These are phyloP conservation scores for Clonostachys chloroleuca DNA, from an alignment of 2,329 filamentous ascomycete genomes.

Conservation along the genomic window DNA sequence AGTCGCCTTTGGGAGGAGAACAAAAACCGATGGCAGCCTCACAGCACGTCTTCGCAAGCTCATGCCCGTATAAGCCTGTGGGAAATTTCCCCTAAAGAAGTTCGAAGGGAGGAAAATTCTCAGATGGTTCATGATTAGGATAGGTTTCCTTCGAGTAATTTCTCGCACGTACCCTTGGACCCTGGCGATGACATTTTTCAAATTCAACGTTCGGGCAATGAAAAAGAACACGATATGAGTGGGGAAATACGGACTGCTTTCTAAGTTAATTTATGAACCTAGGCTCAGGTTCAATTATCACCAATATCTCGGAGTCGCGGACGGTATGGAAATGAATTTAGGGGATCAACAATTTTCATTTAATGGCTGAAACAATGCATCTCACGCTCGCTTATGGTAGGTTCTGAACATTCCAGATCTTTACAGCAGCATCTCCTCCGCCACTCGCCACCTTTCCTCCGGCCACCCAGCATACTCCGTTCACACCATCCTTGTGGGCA, in stretches of 20 bases:
- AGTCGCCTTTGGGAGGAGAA: slow-evolving; percentile 27
- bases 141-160: background rate
- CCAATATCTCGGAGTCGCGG: too few relatives aligned
- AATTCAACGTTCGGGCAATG: too few relatives aligned
- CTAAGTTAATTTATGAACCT: too few relatives aligned
- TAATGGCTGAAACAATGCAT: background rate
- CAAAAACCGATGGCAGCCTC: slow-evolving; percentile 24
- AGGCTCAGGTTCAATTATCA: too few relatives aligned
- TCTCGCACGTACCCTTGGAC: background rate
- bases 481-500: slow-evolving; percentile 94
- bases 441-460: slow-evolving; percentile 69
- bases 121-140: slow-evolving; percentile 33
- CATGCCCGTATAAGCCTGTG: slow-evolving; percentile 20
- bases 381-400: slow-evolving; percentile 12
- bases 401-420: slow-evolving; percentile 64
- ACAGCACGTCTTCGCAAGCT: slow-evolving; percentile 10
- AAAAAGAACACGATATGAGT: too few relatives aligned
- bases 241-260: too few relatives aligned
- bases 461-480: slow-evolving; percentile 76
- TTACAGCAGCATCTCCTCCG: slow-evolving; percentile 85
- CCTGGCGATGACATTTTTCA: too few relatives aligned
- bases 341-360: slow-evolving; percentile 10
- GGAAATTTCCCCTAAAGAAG: slow-evolving; percentile 24
- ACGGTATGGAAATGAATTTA: slow-evolving; percentile 2
- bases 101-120: slow-evolving; percentile 25